Base-by-base conservation (phyloP, 768 basidiomycete genomes). In the Erythrobasidium yunnanense region DNA sequence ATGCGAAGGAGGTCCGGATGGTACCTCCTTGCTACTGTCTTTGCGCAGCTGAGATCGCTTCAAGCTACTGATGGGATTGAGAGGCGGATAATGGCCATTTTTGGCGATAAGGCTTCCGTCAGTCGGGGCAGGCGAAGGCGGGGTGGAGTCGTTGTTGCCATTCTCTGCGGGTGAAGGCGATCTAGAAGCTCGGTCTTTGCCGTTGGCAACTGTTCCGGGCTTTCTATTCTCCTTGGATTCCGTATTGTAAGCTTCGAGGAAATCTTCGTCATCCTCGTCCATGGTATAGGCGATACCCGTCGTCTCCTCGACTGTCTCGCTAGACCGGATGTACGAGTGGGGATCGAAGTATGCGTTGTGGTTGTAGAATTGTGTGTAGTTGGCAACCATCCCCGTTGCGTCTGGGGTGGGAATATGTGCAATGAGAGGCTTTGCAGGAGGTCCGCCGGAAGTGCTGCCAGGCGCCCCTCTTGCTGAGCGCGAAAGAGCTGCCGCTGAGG, bases 211-310 rank as follows among this genome's bases (percentile, higher is more conserved):
- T 55, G 29, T 30, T 46, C 27, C 15, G 15, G 23, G 35, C 32
- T 29, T 51, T 49, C 60, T 45, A 47, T 71, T 87, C 88, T 65
- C 86, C 83, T 73, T 86, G 85, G 55, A 69, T 38, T 51, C 27
- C 4, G 71, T 62, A 72, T 96, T 95, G 73, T 89, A 90, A 77
- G 84, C 86, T 71, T 88, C 86, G 32, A 99, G 81, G 93, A 93
- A 99, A 69, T 87, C 87, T 72, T 87, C 84, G 78, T 97, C 93
- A 18, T 87, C 85, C 76, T 97, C 95, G 72, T 99, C 93, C 87
- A 96, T 88, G 70, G 84, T 88, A 74, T 97, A 96, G 77, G 87
- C 87, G 0, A 87, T 86, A 70, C 86, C 84, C 70, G 80, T 79
- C 7, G 83, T 79, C 70, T 91, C 90, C 71, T 97, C 95, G 70